Evolutionary conservation across 1,139 yeast species (phyloP), one percentile per base, ranked within the genome.

Genomic region (Geotrichum siamense): DNA sequence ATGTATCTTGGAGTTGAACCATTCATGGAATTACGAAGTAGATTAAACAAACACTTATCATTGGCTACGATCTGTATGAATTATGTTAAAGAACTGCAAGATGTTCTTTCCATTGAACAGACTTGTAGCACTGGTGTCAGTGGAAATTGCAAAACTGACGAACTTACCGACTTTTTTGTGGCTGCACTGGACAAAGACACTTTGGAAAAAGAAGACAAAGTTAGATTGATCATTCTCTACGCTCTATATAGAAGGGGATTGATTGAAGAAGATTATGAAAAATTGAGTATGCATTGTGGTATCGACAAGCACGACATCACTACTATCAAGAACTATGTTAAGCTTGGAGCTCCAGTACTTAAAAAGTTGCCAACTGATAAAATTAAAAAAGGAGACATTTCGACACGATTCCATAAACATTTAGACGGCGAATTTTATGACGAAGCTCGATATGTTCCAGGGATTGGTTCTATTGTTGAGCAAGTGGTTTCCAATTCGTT

Each of bases 231-330:
- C n/a, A 68, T 85, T 25, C 67, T 83, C 3, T 91, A 91, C 62
- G 82, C 89, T 1, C 63, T 87, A 31, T 83, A 79, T 61, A 72
- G 97, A 53, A 91, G 93, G 3, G 98, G 99, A 0, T 68, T 91
- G 23, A 71, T 85, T 15, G 82, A 79, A 53, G 61, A 71, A 6
- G 99, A 91, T 65, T 76, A 82, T 52, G 65, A 68, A 42, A 87
- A 91, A 57, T 64, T 91, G 36, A 73, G 80, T 38, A 67, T 71
- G 44, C 93, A 89, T 56, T 76, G 84, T 39, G 83, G 81, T 0
- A 74, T 85, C 13, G 64, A 68, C 32, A 73, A 75, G 41, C 68
- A 69, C 19, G 93, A 83, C 66, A 70, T 75, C 48, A 63, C 75
- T 37, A 71, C 85, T 45, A 76, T 89, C 59, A 70, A 69, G 42